Evolutionary conservation across 805 yeast genomes (phyloP).

Genomic region (Candida railenensis): DNA sequence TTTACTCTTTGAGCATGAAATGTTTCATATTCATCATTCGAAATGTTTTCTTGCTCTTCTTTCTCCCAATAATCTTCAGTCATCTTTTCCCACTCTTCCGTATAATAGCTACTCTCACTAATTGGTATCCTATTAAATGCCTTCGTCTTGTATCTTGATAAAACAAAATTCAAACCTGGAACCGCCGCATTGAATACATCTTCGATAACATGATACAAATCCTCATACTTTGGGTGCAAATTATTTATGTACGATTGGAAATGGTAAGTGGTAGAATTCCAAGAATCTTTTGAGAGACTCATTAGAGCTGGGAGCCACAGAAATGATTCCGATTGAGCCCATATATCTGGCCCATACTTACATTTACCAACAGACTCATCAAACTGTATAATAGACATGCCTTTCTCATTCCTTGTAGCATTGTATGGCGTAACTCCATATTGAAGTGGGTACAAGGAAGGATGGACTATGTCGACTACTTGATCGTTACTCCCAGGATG

Average conservation of each 20-base stretch:
- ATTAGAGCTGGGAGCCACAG: conserved; percentile 38
- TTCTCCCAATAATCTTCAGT: conserved; percentile 4
- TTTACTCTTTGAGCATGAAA: neutral
- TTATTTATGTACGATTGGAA: conserved; percentile 40
- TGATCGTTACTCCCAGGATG: conserved; percentile 38
- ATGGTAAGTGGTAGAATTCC: conserved; percentile 8
- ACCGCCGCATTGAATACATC: conserved; percentile 21
- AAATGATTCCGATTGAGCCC: conserved; percentile 20
- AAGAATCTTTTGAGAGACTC: neutral
- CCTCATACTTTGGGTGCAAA: conserved; percentile 30
- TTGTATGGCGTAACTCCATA: conserved; percentile 26
- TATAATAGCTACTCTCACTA: conserved; percentile 15
- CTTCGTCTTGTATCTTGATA: conserved; percentile 22
- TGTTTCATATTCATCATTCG: neutral
- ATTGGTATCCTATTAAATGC: conserved; percentile 14
- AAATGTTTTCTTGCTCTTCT: conserved; percentile 5
- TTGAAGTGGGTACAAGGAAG: conserved; percentile 35
- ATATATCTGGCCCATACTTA: conserved; percentile 11
- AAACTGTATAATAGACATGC: conserved; percentile 10
- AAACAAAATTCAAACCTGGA: conserved; percentile 30
- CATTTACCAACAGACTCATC: conserved; percentile 9
- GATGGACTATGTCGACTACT: conserved; percentile 41
- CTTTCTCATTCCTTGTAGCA: conserved; percentile 2
- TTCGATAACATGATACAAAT: conserved; percentile 29
- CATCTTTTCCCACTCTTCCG: conserved; percentile 11